These are phyloP conservation scores for Phycomyces nitens DNA, from an alignment of 192 early-diverging fungal species.

Conservation along the genomic window DNA sequence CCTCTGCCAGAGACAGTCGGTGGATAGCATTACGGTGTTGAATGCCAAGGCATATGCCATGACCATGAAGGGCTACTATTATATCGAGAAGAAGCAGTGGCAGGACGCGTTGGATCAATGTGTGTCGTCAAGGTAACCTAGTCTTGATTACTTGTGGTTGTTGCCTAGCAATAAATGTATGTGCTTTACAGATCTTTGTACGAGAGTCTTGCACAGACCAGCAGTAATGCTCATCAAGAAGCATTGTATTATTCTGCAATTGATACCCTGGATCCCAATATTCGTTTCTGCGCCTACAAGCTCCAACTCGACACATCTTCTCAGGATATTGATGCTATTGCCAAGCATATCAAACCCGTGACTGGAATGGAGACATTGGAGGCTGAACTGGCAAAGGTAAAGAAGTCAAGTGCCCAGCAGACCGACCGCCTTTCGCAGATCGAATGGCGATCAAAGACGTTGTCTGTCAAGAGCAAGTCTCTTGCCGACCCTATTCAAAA, in stretches of 20 bases:
- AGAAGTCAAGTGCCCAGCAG: conserved; percentile 28
- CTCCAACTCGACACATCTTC: conserved; percentile 46
- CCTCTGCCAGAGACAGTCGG: conserved; percentile 42
- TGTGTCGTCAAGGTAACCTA: conserved; percentile 52
- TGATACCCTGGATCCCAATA: conserved; percentile 75
- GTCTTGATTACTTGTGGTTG: not conserved
- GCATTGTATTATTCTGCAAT: conserved; percentile 62
- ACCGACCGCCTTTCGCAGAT: conserved; percentile 40
- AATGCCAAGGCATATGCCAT: conserved; percentile 70
- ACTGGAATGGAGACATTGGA: conserved; percentile 11
- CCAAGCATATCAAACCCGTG: not conserved
- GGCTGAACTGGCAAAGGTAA: not conserved
- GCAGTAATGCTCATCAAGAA: conserved; percentile 52
- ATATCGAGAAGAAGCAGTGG: conserved; percentile 70
- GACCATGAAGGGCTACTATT: conserved; percentile 61
- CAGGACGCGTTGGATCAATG: conserved; percentile 60
- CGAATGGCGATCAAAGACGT: conserved; percentile 42
- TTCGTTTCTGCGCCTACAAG: conserved; percentile 76
- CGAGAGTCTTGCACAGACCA: conserved; percentile 54
- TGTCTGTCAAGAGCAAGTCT: conserved; percentile 41
- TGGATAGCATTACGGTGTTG: conserved; percentile 48
- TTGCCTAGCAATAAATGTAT: not conserved
- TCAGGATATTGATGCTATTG: conserved; percentile 33
- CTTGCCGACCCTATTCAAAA: conserved; percentile 45
- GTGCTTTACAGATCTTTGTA: conserved; percentile 55